Base-by-base conservation (phyloP, 495 filamentous ascomycete species). In the Penicillium malachiteum region DNA sequence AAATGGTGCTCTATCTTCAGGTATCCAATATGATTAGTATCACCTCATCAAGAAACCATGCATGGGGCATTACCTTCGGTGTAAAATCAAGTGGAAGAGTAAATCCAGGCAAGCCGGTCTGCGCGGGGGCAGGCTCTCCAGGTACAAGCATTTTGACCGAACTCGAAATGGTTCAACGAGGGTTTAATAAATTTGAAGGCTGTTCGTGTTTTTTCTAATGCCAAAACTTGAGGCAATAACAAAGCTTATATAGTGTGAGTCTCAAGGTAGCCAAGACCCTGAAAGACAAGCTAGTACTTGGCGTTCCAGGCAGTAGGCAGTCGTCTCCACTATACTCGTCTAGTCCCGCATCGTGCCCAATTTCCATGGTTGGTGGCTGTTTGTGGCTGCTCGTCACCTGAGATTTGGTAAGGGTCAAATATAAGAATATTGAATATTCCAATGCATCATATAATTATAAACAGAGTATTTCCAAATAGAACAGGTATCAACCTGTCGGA, bases 381-480 rank as follows among this genome's bases (percentile, higher is more conserved):
- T 26, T 1, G 21, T 26, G 21, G 21, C 21, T 26, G 21, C 21
- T 26, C n/a, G n/a, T n/a, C n/a, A n/a, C n/a, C n/a, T n/a, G 21
- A 26, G 21, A 26, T 26, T 26, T 37, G 12, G 9, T 3, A 10
- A 13, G 34, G 34, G 12, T 9, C 34, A 9, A 13, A n/a, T n/a
- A n/a, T n/a, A 7, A 13, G 2, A 10, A 37, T 37, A 13, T 37
- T 13, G 34, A 37, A 37, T 37, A 37, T 37, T 37, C 7, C 34
- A 37, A 37, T 34, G 33, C 5, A 11, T 37, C 34, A 37, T 62
- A 49, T 59, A 59, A 62, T 62, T 65, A 65, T 64, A 56, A 65
- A 65, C 55, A 59, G 45, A 48, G 13, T 60, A 60, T 54, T 51
- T 39, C 26, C 40, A 48, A 49, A 42, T n/a, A 47, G 42, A 47